Evolutionary conservation across 2,329 filamentous ascomycete genomes (phyloP), one percentile per base, ranked within the genome.

Genomic region (Ascochyta lentis): DNA sequence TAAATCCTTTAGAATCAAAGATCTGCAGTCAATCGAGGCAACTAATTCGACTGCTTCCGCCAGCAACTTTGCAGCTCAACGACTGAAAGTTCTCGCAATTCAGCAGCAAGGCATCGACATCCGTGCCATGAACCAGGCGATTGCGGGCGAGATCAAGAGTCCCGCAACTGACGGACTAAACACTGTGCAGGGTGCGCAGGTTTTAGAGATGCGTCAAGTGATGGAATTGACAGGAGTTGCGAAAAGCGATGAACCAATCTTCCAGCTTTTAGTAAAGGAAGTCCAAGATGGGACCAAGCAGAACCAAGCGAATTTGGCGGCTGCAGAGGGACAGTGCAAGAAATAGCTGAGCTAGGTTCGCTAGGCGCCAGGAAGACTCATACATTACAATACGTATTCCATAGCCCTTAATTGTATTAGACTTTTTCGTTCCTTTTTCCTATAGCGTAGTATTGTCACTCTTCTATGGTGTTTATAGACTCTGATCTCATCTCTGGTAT

Each of bases 51-150:
- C 33, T 8, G 33, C 3, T 16, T 35, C 33, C 15, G 33, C 33
- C 33, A 9, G 12, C 4, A 35, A 35, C 16, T 35, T 35, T 7
- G 6, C 33, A 35, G 8, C 33, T 8, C 33, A 35, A 3, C 10
- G 8, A 19, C 6, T 35, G 15, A 35, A 35, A 10, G 33, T 50
- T 5, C 27, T 60, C 15, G 37, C 35, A 7, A 57, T 60, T n/a
- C 57, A 57, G 27, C 48, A 56, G 34, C n/a, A 54, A 23, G 53
- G 49, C 10, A 56, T 60, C 46, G 41, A 50, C 24, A 41, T 57
- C 24, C 49, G 57, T 1, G 34, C 49, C 3, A 19, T 54, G 35
- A 60, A 60, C 40, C 44, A 56, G 45, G 43, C 38, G 6, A 41
- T 60, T 7, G 57, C 57, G 3, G 29, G 16, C 4, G 40, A 57